phyloP scores from a whole-genome alignment of 225 moss, liverwort and hornwort genomes.

The Thuidium tamariscinum region DNA sequence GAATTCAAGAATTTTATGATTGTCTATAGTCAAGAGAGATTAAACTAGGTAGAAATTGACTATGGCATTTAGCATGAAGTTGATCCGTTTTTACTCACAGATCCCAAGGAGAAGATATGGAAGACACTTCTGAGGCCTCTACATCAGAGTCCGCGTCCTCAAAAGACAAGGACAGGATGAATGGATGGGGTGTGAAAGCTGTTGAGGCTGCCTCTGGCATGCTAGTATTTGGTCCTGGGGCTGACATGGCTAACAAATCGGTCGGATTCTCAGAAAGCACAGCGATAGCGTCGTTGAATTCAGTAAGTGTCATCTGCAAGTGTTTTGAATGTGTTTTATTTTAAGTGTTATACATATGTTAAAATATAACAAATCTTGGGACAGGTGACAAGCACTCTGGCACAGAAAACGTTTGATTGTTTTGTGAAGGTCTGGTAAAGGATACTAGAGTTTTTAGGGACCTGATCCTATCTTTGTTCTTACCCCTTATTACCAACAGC shows the following conservation, averaged over 20 bases:
- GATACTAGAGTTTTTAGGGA: background rate
- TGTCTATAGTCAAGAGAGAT: background rate
- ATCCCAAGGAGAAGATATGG: conserved; percentile 2
- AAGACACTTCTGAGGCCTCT: conserved; percentile 2
- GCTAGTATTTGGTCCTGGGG: conserved; percentile 25
- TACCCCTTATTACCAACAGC: background rate
- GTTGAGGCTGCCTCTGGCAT: conserved; percentile 22
- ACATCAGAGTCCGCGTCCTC: conserved; percentile 9
- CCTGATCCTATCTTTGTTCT: background rate
- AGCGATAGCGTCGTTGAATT: conserved; percentile 22
- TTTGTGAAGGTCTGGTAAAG: background rate
- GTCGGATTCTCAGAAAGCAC: background rate
- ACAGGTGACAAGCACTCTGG: background rate
- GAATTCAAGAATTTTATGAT: background rate
- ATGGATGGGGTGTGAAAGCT: conserved; percentile 28
- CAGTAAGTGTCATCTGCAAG: background rate
- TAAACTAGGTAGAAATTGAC: background rate
- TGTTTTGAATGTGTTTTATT: background rate
- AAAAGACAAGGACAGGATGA: conserved; percentile 2
- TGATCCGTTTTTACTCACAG: background rate
- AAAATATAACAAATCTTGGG: background rate
- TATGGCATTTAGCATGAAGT: background rate
- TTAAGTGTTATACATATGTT: background rate
- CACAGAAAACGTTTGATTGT: background rate
- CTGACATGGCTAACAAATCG: conserved; percentile 1